These are phyloP conservation scores for Nemania abortiva DNA, from an alignment of 2,329 filamentous ascomycete genomes.

Conservation along the genomic window DNA sequence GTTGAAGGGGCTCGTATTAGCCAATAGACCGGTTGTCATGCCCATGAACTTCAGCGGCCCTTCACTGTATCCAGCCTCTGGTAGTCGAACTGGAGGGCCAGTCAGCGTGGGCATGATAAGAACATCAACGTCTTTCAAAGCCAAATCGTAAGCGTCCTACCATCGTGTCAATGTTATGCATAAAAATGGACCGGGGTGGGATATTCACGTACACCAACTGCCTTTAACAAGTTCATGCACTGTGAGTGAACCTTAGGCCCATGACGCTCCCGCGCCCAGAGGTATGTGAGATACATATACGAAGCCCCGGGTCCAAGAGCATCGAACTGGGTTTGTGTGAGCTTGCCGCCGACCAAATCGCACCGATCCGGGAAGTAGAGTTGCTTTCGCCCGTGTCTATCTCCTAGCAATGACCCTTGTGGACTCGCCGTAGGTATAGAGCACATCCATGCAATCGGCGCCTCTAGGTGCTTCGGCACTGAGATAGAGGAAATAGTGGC, in stretches of 20 bases:
- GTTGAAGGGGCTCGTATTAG: conserved; percentile 46
- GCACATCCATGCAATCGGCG: conserved; percentile 38
- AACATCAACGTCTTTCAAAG: conserved; percentile 45
- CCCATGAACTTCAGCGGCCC: conserved; percentile 38
- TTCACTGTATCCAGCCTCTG: conserved; percentile 34
- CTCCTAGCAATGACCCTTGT: conserved; percentile 41
- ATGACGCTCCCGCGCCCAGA: conserved; percentile 46
- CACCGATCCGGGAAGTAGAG: conserved; percentile 45
- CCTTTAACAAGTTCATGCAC: conserved; percentile 45
- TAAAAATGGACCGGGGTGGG: background rate
- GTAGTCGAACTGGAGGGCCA: conserved; percentile 38
- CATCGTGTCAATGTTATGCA: background rate
- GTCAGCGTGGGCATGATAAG: conserved; percentile 49
- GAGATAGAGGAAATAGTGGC: conserved; percentile 48
- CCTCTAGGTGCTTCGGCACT: conserved; percentile 48
- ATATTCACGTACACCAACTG: conserved; percentile 36
- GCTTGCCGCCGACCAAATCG: conserved; percentile 39
- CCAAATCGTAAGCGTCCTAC: conserved; percentile 47
- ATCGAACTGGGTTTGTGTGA: conserved; percentile 47
- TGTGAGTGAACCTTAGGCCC: conserved; percentile 43
- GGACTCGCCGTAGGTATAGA: conserved; percentile 19
- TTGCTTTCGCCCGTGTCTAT: conserved; percentile 44
- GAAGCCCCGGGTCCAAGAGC: conserved; percentile 45
- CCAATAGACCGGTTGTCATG: conserved; percentile 38
- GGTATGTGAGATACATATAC: conserved; percentile 44